These are phyloP conservation scores for Diplosphaera chodatii DNA, from an alignment of 139 green algal genomes.

Conservation along the genomic window DNA sequence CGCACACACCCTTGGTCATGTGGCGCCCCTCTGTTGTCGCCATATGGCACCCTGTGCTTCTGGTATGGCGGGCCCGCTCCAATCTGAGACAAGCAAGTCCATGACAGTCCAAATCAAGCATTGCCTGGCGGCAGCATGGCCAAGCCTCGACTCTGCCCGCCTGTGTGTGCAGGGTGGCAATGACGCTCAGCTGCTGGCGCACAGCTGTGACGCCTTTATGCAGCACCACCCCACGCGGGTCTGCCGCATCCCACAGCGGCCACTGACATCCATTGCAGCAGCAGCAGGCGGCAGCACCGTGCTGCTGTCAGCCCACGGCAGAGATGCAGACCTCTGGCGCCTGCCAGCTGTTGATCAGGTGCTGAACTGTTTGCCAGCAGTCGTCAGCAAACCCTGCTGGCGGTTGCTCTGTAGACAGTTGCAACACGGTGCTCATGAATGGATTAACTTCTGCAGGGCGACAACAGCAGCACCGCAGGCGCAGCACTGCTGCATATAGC, in stretches of 20 bases:
- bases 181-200: constrained; percentile 64
- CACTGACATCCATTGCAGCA: constrained; percentile 14
- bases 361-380: too few species aligned
- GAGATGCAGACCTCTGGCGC: constrained; percentile 53
- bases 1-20: too few species aligned
- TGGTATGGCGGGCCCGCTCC: too few species aligned
- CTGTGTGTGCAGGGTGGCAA: constrained; percentile 59
- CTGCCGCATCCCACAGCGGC: constrained; percentile 57
- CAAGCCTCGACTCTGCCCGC: too few species aligned
- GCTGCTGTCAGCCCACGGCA: constrained; percentile 44
- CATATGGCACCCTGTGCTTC: too few species aligned
- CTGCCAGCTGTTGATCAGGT: constrained; percentile 19
- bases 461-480: not conserved
- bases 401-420: not conserved
- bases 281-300: not conserved
- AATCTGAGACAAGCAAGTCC: too few species aligned
- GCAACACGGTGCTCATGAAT: not conserved
- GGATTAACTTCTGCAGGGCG: not conserved
- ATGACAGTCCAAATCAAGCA: too few species aligned
- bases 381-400: not conserved
- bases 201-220: constrained; percentile 20
- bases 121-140: too few species aligned
- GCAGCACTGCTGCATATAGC: constrained; percentile 44
- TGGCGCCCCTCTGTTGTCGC: too few species aligned
- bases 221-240: constrained; percentile 50